Conservation (phyloP, 2,329 filamentous ascomycete species). For the Talaromyces atroroseus region DNA sequence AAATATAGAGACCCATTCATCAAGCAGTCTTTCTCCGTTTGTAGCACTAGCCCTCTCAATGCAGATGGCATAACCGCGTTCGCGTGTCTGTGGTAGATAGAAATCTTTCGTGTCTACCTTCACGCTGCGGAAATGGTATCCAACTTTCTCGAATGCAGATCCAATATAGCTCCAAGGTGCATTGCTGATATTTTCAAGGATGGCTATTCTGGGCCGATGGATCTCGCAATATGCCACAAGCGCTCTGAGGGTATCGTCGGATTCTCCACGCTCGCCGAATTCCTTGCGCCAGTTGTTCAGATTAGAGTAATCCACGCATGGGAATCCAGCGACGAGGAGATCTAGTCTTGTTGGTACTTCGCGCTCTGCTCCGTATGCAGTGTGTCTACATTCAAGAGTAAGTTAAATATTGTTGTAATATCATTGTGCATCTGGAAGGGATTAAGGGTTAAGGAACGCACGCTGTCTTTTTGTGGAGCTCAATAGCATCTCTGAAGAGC, state of each 20-base stretch:
- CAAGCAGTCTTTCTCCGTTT: slow-evolving; percentile 22
- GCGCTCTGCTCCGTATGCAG: slow-evolving; percentile 58
- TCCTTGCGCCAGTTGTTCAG: slow-evolving; percentile 56
- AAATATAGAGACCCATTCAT: slow-evolving; percentile 41
- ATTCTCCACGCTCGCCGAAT: slow-evolving; percentile 56
- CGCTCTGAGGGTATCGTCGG: slow-evolving; percentile 58
- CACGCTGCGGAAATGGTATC: slow-evolving; percentile 50
- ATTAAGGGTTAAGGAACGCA: slow-evolving; percentile 31
- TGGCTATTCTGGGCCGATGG: slow-evolving; percentile 56
- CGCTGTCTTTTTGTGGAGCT: slow-evolving; percentile 48
- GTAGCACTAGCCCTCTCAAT: slow-evolving; percentile 37
- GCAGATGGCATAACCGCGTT: slow-evolving; percentile 56
- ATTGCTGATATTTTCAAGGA: slow-evolving; percentile 65
- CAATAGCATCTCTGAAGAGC: slow-evolving; percentile 56
- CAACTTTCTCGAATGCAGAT: slow-evolving; percentile 43
- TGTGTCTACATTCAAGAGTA: slow-evolving; percentile 44
- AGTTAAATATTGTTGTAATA: slow-evolving; percentile 5
- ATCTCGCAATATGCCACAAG: slow-evolving; percentile 53
- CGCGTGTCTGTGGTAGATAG: slow-evolving; percentile 66
- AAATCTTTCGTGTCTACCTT: slow-evolving; percentile 64
- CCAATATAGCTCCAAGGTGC: slow-evolving; percentile 56
- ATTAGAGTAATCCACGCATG: slow-evolving; percentile 68
- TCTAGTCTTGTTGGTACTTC: slow-evolving; percentile 56
- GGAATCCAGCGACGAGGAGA: slow-evolving; percentile 65
- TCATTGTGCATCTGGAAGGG: background rate